A percentile compares a stretch with the other conserved stretches of the same genome.
These are phyloP conservation scores for Globisporangium middletonii DNA, from an alignment of 352 stramenopile genomes.

Conservation along the genomic window DNA sequence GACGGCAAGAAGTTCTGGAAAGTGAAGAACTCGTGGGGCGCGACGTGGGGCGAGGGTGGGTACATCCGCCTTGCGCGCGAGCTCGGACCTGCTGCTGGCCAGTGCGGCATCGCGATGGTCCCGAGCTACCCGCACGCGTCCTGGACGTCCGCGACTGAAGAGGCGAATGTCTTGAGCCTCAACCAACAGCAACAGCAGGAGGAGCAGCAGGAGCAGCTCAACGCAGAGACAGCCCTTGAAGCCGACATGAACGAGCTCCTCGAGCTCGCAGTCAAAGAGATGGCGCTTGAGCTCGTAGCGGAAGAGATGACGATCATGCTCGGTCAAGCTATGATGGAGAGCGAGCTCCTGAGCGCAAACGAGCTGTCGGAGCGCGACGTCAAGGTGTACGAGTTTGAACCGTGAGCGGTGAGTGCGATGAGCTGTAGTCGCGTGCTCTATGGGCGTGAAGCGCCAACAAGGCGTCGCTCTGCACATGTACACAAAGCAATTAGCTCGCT, in stretches of 20 bases:
- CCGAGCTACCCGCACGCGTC: conserved; percentile 21
- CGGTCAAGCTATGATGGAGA: neutral
- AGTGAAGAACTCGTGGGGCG: conserved; percentile 98
- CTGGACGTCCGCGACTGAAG: neutral
- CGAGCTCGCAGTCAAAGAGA: conserved; percentile 4
- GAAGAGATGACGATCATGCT: conserved; percentile 6
- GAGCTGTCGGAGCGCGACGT: neutral
- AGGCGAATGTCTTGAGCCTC: neutral
- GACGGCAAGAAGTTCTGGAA: conserved; percentile 70
- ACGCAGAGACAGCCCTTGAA: neutral
- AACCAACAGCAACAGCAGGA: neutral
- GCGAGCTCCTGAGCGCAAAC: neutral
- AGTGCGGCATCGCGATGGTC: conserved; percentile 25
- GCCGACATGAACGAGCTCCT: neutral
- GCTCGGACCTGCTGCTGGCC: conserved; percentile 12
- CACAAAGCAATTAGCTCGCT: too few relatives aligned
- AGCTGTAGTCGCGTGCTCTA: neutral
- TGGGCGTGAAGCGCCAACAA: neutral
- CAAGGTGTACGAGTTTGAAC: conserved; percentile 14
- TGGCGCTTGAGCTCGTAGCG: conserved; percentile 1
- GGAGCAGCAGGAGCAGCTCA: neutral
- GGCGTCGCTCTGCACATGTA: too few relatives aligned
- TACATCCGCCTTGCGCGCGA: conserved; percentile 91
- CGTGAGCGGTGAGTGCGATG: neutral
- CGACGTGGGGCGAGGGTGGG: conserved; percentile 91